phyloP scores from a whole-genome alignment of 1,284 basidiomycete species.

The Naganishia sp. region DNA sequence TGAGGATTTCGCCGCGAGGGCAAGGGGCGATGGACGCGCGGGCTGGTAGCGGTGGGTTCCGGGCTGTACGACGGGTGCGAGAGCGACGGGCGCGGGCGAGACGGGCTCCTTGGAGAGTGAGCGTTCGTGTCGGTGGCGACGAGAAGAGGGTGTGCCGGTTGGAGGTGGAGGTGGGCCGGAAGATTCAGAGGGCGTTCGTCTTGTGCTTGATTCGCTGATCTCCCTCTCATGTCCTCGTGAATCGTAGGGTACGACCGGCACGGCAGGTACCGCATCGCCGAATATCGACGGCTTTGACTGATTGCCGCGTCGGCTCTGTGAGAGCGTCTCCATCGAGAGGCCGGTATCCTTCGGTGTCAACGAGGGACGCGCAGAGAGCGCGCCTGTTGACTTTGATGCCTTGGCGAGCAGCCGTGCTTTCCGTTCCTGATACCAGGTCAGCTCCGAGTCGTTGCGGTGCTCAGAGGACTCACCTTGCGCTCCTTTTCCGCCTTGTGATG shows the following conservation, averaged over 20 bases:
- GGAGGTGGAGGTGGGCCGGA: not conserved
- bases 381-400: not conserved
- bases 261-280: not conserved
- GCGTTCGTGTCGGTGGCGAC: slow-evolving; percentile 16
- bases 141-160: not conserved
- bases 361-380: slow-evolving; percentile 13
- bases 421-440: slow-evolving; percentile 7
- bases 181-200: not conserved
- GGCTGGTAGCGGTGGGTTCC: slow-evolving; percentile 43
- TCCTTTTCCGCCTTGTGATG: slow-evolving; percentile 36
- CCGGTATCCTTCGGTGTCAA: slow-evolving; percentile 10
- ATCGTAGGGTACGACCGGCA: not conserved
- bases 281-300: not conserved
- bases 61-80: not conserved
- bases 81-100: not conserved
- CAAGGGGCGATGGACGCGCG: slow-evolving; percentile 49
- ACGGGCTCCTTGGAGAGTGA: slow-evolving; percentile 25
- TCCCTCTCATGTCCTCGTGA: not conserved
- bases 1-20: slow-evolving; percentile 28
- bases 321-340: slow-evolving; percentile 14
- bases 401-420: slow-evolving; percentile 15
- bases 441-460: not conserved
- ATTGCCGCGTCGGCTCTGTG: not conserved
- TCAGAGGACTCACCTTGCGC: slow-evolving; percentile 25
- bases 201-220: not conserved